Base-by-base conservation (phyloP, 2,329 filamentous ascomycete species). In the Aureobasidium vineae region DNA sequence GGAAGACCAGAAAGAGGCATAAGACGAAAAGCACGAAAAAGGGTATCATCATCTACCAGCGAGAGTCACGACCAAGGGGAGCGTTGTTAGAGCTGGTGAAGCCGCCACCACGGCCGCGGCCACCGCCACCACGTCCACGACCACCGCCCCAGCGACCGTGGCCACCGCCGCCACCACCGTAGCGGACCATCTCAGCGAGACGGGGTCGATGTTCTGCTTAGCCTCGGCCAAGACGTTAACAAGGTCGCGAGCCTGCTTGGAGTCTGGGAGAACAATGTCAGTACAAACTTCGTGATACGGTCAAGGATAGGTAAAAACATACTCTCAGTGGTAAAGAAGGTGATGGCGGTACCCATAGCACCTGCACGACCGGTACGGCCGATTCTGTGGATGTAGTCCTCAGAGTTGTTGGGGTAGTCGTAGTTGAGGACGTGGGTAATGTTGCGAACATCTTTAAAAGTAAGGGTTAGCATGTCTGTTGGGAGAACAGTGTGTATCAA, bases 341-440 rank as follows among this genome's bases (percentile, higher is more conserved):
- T 98, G 77, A 98, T 98, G 78, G 95, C 95, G 75, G 93, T 98
- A 82, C 95, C 95, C 71, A 89, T 91, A 75, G 90, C 89, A 82
- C 95, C 95, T 77, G 86, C 86, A 84, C 86, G 86, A 80, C 83
- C 86, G 76, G 86, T 88, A 81, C 86, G 85, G 76, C 86, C 86
- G 77, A 88, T 88, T 76, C 86, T 86, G 78, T 88, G 86, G 77
- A 88, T 84, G 74, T 88, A 88, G 75, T 88, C 86, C 78, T 88
- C 86, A 74, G 86, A 88, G 78, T 88, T 98, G 85, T 98, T 98
- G 80, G 94, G 94, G 82, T 98, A 98, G 80, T 98, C 95, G 91
- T 98, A 97, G 88, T 98, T 98, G 83, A 99, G 87, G 82, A 99
- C 95, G 84, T 99, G 95, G 82, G 95, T 98, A 84, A 99, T 99